A percentile compares a stretch with the other conserved stretches of the same genome.
phyloP scores from a whole-genome alignment of 768 basidiomycete species.

The Naematelia aurantialba region DNA sequence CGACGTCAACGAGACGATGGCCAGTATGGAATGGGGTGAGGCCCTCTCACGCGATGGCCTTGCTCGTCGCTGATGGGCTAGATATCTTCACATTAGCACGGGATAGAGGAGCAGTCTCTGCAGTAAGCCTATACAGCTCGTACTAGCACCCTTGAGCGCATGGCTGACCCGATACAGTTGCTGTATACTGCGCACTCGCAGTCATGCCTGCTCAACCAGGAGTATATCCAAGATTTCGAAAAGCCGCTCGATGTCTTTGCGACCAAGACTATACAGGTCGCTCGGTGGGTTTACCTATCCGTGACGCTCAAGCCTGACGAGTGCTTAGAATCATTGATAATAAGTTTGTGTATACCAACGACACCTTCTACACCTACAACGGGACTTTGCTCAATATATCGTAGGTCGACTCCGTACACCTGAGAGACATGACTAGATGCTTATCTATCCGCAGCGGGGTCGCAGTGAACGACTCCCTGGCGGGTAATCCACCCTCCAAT shows the following conservation, averaged over 20 bases:
- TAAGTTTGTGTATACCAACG: slow-evolving; percentile 59
- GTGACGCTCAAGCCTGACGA: slow-evolving; percentile 6
- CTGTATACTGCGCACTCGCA: slow-evolving; percentile 70
- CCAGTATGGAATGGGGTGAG: slow-evolving; percentile 49
- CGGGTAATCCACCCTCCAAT: slow-evolving; percentile 14
- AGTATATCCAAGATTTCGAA: slow-evolving; percentile 66
- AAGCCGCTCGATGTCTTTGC: slow-evolving; percentile 54
- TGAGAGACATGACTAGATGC: slow-evolving; percentile 5
- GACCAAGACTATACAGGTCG: slow-evolving; percentile 61
- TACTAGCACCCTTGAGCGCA: not conserved
- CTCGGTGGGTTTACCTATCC: slow-evolving; percentile 52
- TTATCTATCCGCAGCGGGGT: slow-evolving; percentile 33
- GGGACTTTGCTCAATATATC: slow-evolving; percentile 61
- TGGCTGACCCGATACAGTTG: slow-evolving; percentile 54
- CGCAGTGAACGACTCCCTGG: slow-evolving; percentile 32
- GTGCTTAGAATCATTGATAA: slow-evolving; percentile 56
- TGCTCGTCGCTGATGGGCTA: slow-evolving; percentile 11
- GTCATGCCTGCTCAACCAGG: slow-evolving; percentile 70
- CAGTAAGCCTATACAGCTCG: slow-evolving; percentile 56
- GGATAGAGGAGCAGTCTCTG: slow-evolving; percentile 73
- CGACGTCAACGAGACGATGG: slow-evolving; percentile 68
- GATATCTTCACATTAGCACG: slow-evolving; percentile 81
- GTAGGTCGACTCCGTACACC: slow-evolving; percentile 42
- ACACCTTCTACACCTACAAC: slow-evolving; percentile 58
- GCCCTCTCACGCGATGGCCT: not conserved